These are phyloP conservation scores for barrel medic (Medicago truncatula) DNA, from an alignment of 306 rosid genomes.

Conservation along the genomic window MtrunA17r5.0-ANR NC_053044.1:32947001-32947500, in stretches of 20 bases:
- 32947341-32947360: not conserved
- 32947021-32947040: not conserved
- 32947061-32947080: not conserved
- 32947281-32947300: too few relatives aligned
- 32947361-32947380: constrained; percentile 1
- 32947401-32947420: not conserved
- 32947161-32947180: too few relatives aligned
- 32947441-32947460: not conserved
- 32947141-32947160: too few relatives aligned
- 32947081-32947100: too few relatives aligned
- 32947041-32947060: not conserved
- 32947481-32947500: not conserved
- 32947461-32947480: not conserved
- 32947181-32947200: too few relatives aligned
- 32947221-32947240: too few relatives aligned
- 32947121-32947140: too few relatives aligned
- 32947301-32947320: too few relatives aligned
- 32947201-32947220: too few relatives aligned
- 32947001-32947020: not conserved
- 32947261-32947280: too few relatives aligned
- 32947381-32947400: not conserved
- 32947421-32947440: not conserved
- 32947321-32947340: not conserved
- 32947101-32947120: too few relatives aligned
- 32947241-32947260: too few relatives aligned